Evolutionary conservation across 1,139 yeast species (phyloP).

Genomic region (Taiozyma sp.): DNA sequence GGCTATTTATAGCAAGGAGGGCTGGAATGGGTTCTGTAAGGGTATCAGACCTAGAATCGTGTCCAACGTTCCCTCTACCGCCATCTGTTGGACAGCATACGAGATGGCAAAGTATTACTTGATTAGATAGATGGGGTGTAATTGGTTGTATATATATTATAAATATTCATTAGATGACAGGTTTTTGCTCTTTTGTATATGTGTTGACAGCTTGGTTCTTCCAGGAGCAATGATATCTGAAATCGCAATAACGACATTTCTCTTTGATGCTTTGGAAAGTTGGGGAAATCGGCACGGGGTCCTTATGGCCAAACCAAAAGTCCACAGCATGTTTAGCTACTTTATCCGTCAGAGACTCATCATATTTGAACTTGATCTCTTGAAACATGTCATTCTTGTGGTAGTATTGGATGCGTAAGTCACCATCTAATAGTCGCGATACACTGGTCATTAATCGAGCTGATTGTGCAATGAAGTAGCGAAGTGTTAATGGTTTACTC

Average conservation of each 20-base stretch:
- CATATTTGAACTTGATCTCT: conserved; percentile 34
- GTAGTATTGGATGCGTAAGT: conserved; percentile 51
- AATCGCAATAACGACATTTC: conserved; percentile 52
- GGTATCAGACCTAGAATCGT: conserved; percentile 91
- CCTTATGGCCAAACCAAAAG: conserved; percentile 54
- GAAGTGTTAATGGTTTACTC: conserved; percentile 50
- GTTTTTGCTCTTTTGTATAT: neutral
- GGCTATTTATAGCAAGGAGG: conserved; percentile 62
- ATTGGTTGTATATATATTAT: neutral
- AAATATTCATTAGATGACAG: neutral
- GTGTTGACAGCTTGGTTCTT: conserved; percentile 9
- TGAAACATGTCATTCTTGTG: conserved; percentile 36
- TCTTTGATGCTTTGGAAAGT: conserved; percentile 30
- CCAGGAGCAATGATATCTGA: conserved; percentile 33
- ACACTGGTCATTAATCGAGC: conserved; percentile 43
- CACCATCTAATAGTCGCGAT: conserved; percentile 30
- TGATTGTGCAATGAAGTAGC: conserved; percentile 51
- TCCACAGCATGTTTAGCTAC: conserved; percentile 33
- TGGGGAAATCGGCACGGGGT: conserved; percentile 35
- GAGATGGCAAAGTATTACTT: conserved; percentile 77
- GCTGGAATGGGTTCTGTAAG: conserved; percentile 66
- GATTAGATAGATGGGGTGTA: conserved; percentile 2
- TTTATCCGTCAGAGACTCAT: conserved; percentile 25
- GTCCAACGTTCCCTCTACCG: conserved; percentile 93
- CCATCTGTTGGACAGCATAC: conserved; percentile 97